phyloP scores from a whole-genome alignment of 1,284 basidiomycete genomes.

The Thelephora terrestris region DNA sequence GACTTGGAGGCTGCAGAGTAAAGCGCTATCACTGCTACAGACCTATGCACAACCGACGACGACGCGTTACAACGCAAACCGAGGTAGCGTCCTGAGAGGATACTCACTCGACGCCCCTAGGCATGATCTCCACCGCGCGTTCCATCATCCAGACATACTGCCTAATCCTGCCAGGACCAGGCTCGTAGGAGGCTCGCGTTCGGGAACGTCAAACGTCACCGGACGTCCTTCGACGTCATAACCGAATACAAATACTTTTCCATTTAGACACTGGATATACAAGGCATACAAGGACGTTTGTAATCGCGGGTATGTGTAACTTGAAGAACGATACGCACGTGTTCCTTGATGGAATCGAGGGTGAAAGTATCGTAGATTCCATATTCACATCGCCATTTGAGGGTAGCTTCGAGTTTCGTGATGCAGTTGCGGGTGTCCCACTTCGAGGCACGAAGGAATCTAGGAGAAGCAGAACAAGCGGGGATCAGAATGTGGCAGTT shows the following conservation, averaged over 20 bases:
- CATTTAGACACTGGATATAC: slow-evolving; percentile 47
- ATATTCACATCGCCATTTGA: slow-evolving; percentile 67
- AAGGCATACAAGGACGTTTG: neutral
- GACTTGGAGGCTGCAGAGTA: slow-evolving; percentile 31
- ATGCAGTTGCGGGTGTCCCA: slow-evolving; percentile 50
- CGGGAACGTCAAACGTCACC: slow-evolving; percentile 71
- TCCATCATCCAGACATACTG: slow-evolving; percentile 70
- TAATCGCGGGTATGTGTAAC: neutral
- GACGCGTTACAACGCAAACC: slow-evolving; percentile 15
- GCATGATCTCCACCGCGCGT: slow-evolving; percentile 62
- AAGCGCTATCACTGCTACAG: too few relatives aligned
- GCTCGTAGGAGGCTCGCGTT: slow-evolving; percentile 74
- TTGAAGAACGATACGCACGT: slow-evolving; percentile 35
- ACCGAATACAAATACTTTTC: slow-evolving; percentile 67
- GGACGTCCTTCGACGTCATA: slow-evolving; percentile 64
- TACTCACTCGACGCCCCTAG: slow-evolving; percentile 69
- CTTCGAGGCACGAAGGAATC: slow-evolving; percentile 64
- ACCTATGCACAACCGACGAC: slow-evolving; percentile 32
- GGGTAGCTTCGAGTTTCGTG: slow-evolving; percentile 52
- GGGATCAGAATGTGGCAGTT: neutral
- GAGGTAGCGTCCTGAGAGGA: too few relatives aligned
- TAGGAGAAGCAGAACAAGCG: too few relatives aligned
- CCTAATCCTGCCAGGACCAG: slow-evolving; percentile 63
- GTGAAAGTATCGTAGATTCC: slow-evolving; percentile 53
- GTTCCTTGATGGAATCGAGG: slow-evolving; percentile 54